A percentile compares a stretch with the other conserved stretches of the same genome.
These are phyloP conservation scores for Calycina herbarum DNA, from an alignment of 2,329 filamentous ascomycete genomes.

Conservation along the genomic window DNA sequence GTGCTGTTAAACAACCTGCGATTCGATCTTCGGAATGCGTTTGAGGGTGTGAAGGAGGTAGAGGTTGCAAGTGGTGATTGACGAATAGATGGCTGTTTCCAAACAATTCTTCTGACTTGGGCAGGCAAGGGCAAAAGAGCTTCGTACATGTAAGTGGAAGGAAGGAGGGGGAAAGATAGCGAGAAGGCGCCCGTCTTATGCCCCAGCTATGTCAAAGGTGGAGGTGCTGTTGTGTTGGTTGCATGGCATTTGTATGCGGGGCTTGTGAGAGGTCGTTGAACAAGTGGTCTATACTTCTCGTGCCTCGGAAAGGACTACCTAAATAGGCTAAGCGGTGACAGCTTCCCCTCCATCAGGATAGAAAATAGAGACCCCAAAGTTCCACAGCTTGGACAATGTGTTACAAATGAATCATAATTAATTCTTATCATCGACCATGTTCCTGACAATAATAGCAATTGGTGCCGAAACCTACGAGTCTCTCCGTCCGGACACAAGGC, in stretches of 20 bases:
- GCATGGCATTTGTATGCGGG: slow-evolving; percentile 13
- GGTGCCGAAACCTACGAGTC: not conserved
- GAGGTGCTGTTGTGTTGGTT: slow-evolving; percentile 8
- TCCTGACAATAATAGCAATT: no score
- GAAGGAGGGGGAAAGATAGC: slow-evolving; percentile 1
- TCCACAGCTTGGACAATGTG: not conserved
- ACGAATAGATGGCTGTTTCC: slow-evolving; percentile 15
- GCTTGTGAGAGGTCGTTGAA: slow-evolving; percentile 8
- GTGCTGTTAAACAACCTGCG: slow-evolving; percentile 25
- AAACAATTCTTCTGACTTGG: slow-evolving; percentile 20
- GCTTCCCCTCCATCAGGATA: not conserved
- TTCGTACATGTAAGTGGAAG: slow-evolving; percentile 21
- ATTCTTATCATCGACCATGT: not conserved
- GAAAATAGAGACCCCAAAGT: not conserved
- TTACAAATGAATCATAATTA: not conserved
- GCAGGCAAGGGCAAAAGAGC: slow-evolving; percentile 23
- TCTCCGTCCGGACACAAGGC: not conserved
- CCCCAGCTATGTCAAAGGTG: slow-evolving; percentile 15
- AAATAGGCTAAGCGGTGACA: slow-evolving; percentile 12
- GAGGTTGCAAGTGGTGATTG: not conserved
- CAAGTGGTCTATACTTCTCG: slow-evolving; percentile 21
- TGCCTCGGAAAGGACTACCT: slow-evolving; percentile 15
- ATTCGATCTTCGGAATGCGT: not conserved
- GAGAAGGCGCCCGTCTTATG: not conserved
- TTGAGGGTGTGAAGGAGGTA: not conserved